Evolutionary conservation across 2,329 filamentous ascomycete genomes (phyloP), one percentile per base, ranked within the genome.

Genomic region (Botryotinia globosa): DNA sequence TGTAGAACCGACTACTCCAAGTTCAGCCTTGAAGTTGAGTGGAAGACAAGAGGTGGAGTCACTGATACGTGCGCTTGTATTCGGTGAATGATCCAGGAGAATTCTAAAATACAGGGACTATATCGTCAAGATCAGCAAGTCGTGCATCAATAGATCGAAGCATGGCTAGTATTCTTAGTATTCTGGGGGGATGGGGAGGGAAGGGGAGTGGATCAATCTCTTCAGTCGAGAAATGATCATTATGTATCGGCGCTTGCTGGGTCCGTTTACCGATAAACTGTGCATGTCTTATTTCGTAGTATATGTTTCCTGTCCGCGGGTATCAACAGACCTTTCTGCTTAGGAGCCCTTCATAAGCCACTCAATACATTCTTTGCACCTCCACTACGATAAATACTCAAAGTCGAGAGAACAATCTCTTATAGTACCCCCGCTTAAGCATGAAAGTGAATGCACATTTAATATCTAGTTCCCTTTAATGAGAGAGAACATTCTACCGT

Each of bases 41-140:
- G 25, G 5, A 16, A 61, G 18, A 32, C 29, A 44, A 29, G 62
- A 72, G 20, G 42, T 72, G 6, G 70, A 72, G 44, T 68, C 63
- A 25, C 34, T 72, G 25, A 34, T 72, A 10, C 63, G 32, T 42
- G 42, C 54, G 51, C n/a, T 66, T 25, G 7, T 71, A 65, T 25
- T 14, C 48, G 1, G 37, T n/a, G 22, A 25, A 12, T 7, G 12
- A 37, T 22, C 0, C 6, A n/a, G 22, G 18, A 20, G 12, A 22
- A 34, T 3, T 6, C 10, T 12, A 34, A 9, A 6, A 48, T 37
- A 0, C 20, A 34, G 42, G 16, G 20, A 7, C 7, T 34, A 4
- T 2, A 44, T 32, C 16, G 16, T n/a, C 20, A n/a, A 29, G 8
- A 45, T 22, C 3, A 44, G 44, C 20, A 45, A 9, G 20, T 45